Evolutionary conservation across 495 filamentous ascomycete species (phyloP).

Genomic region (Neurospora sp.): DNA sequence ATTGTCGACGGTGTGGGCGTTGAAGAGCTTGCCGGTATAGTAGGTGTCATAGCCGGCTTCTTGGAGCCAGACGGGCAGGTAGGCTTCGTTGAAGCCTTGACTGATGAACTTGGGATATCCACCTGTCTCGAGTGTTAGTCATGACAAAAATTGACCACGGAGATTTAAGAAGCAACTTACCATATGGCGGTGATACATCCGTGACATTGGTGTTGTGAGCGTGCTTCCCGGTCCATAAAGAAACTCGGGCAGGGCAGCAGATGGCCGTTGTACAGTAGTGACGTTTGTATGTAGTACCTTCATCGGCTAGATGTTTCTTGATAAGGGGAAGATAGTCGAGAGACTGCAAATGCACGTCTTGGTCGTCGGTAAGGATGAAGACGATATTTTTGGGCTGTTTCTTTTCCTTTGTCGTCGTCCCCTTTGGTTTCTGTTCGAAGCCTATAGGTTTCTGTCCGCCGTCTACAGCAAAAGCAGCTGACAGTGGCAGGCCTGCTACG

Average conservation of each 20-base stretch:
- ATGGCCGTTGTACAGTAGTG: conserved; percentile 56
- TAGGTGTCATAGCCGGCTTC: conserved; percentile 61
- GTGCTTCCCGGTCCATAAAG: conserved; percentile 53
- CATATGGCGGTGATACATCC: conserved; percentile 53
- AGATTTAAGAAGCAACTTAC: conserved; percentile 17
- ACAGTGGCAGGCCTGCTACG: conserved; percentile 12
- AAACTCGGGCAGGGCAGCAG: conserved; percentile 56
- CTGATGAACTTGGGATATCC: conserved; percentile 62
- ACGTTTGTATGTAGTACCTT: conserved; percentile 45
- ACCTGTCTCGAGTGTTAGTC: conserved; percentile 25
- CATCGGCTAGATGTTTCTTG: conserved; percentile 38
- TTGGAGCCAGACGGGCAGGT: conserved; percentile 62
- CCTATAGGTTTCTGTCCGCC: conserved; percentile 1
- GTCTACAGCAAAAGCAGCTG: not conserved
- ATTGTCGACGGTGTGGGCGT: conserved; percentile 48
- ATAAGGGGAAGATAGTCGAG: conserved; percentile 48
- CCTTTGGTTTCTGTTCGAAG: conserved; percentile 4
- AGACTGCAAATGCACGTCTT: conserved; percentile 52
- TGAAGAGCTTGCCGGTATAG: conserved; percentile 67
- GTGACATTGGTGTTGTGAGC: conserved; percentile 73
- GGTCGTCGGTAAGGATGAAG: conserved; percentile 58
- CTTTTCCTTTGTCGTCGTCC: not conserved
- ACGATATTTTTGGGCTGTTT: conserved; percentile 47
- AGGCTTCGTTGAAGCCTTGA: conserved; percentile 56
- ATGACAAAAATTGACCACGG: not conserved